Evolutionary conservation across 768 basidiomycete genomes (phyloP).

Genomic region (Roridomyces roridus): DNA sequence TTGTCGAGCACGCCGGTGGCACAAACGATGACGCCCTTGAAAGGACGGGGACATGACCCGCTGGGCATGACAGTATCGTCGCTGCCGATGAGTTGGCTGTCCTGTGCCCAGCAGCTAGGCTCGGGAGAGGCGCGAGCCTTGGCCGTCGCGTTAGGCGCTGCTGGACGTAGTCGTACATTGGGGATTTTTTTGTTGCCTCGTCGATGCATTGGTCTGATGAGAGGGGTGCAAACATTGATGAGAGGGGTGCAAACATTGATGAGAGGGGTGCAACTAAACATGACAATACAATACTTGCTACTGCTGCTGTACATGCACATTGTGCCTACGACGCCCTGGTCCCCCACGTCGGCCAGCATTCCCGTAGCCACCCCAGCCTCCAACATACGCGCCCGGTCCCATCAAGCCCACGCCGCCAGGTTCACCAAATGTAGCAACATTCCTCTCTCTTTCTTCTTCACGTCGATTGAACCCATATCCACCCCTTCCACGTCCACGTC

Average conservation of each 20-base stretch:
- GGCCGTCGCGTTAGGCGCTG: constrained; percentile 43
- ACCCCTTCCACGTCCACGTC: constrained; percentile 50
- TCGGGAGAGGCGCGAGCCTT: constrained; percentile 31
- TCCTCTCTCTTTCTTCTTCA: constrained; percentile 85
- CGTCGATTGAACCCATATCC: constrained; percentile 68
- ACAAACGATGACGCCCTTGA: constrained; percentile 69
- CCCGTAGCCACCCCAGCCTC: constrained; percentile 78
- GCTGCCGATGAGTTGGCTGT: constrained; percentile 52
- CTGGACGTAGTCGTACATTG: constrained; percentile 81
- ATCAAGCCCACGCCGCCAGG: constrained; percentile 79
- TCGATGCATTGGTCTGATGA: no score
- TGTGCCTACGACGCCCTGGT: constrained; percentile 38
- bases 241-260: no score
- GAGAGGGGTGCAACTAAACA: no score
- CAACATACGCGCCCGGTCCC: constrained; percentile 81
- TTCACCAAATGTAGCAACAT: constrained; percentile 88
- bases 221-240: no score
- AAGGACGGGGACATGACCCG: constrained; percentile 69
- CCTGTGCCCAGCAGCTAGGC: constrained; percentile 47
- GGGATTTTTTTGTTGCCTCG: constrained; percentile 78
- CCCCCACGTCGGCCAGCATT: constrained; percentile 47
- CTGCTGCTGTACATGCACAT: neutral
- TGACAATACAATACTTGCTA: no score
- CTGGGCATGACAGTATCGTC: constrained; percentile 45
- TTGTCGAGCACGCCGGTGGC: constrained; percentile 84